Conservation (phyloP, 805 yeast genomes). For the Starmerella lactis-condensi region DNA sequence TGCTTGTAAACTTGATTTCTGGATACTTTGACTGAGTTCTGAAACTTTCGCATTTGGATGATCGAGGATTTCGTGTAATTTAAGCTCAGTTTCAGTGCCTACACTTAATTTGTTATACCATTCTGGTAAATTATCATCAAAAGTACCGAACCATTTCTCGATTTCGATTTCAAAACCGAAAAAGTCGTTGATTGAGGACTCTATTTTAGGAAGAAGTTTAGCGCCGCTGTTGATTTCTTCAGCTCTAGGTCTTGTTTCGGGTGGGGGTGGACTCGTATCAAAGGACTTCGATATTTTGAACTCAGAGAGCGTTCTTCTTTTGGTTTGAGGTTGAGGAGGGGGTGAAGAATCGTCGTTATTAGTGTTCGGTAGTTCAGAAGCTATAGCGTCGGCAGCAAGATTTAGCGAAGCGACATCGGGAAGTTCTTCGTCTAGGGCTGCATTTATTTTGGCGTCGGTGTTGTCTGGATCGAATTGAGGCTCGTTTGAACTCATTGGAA, state of each 20-base stretch:
- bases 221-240: constrained; percentile 15
- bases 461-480: no score
- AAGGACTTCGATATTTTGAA: background rate
- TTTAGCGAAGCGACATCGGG: no score
- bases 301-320: background rate
- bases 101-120: background rate
- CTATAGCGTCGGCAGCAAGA: background rate
- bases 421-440: no score
- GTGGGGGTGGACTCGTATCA: background rate
- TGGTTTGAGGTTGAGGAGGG: background rate
- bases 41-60: no score
- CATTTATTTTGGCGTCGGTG: no score
- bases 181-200: constrained; percentile 9
- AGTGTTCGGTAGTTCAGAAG: background rate
- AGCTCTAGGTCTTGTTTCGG: constrained; percentile 14
- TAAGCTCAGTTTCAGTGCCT: no score
- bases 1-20: background rate
- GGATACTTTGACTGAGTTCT: no score
- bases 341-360: background rate
- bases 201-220: constrained; percentile 15
- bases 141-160: constrained; percentile 11
- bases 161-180: constrained; percentile 11
- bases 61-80: no score
- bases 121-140: no score
- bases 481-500: no score